Evolutionary conservation across 306 rosid species (phyloP).

Genomic region (Vicia faba): DNA sequence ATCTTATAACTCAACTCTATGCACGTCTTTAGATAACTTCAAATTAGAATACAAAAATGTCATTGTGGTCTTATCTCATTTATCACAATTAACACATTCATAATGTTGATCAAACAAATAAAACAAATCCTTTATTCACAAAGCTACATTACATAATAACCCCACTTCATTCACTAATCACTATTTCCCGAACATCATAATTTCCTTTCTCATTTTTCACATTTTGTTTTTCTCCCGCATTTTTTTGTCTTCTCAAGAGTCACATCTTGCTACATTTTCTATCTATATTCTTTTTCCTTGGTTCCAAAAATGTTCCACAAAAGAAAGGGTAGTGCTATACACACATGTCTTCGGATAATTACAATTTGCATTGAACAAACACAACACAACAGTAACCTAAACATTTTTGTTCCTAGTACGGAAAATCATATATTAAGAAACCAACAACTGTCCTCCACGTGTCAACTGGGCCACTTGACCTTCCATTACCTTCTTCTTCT

Average conservation of each 20-base stretch:
- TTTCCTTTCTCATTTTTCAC: neutral
- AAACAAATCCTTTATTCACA: conserved; percentile 41
- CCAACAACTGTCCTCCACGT: conserved; percentile 41
- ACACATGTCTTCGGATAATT: conserved; percentile 37
- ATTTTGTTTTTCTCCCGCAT: neutral
- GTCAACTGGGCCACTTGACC: conserved; percentile 31
- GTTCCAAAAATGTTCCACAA: conserved; percentile 34
- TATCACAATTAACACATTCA: conserved; percentile 20
- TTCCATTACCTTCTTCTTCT: conserved; percentile 51
- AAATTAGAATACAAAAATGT: neutral
- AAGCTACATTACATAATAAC: neutral
- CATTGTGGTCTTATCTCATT: conserved; percentile 8
- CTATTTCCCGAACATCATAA: neutral
- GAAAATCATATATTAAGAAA: conserved; percentile 12
- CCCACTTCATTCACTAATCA: conserved; percentile 1
- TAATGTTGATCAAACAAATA: conserved; percentile 33
- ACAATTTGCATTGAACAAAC: conserved; percentile 33
- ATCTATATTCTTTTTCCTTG: neutral
- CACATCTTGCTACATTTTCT: conserved; percentile 4
- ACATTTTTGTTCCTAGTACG: conserved; percentile 4
- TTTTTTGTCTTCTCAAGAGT: conserved; percentile 2
- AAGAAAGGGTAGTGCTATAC: conserved; percentile 23
- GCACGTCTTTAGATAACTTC: neutral
- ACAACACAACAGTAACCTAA: neutral
- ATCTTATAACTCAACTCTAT: neutral